These are phyloP conservation scores for Tephrocybe sp. DNA, from an alignment of 768 basidiomycete species.

Conservation along the genomic window DNA sequence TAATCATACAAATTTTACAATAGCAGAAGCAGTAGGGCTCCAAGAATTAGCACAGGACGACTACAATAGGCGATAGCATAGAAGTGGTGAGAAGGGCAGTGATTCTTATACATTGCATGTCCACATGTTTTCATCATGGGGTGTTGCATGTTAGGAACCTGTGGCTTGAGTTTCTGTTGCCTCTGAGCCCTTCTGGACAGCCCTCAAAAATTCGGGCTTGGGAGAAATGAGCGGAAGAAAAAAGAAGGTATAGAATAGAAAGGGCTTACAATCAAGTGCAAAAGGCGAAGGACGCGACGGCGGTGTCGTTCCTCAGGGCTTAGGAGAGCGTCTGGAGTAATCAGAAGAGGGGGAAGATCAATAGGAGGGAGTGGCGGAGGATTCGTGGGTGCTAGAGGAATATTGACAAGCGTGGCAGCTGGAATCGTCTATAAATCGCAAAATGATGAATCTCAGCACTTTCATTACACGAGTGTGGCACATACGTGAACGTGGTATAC, in stretches of 20 bases:
- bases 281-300: background rate
- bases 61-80: too few species aligned
- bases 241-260: background rate
- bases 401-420: background rate
- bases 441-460: background rate
- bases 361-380: background rate
- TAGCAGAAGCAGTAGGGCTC: background rate
- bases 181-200: background rate
- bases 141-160: background rate
- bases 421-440: background rate
- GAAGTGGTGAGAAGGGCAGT: too few species aligned
- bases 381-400: background rate
- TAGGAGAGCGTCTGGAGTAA: background rate
- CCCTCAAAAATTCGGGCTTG: slow-evolving; percentile 4
- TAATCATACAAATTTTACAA: too few species aligned
- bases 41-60: too few species aligned
- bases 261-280: slow-evolving; percentile 3
- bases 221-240: background rate
- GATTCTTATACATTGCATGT: too few species aligned
- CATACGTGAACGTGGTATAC: background rate
- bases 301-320: background rate
- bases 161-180: background rate
- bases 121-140: background rate
- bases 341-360: background rate
- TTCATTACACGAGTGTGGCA: background rate